Percentiles rank a stretch among this genome's conserved stretches.
These are phyloP conservation scores for Onygenales sp. DNA, from an alignment of 2,329 filamentous ascomycete genomes.

Conservation along the genomic window DNA sequence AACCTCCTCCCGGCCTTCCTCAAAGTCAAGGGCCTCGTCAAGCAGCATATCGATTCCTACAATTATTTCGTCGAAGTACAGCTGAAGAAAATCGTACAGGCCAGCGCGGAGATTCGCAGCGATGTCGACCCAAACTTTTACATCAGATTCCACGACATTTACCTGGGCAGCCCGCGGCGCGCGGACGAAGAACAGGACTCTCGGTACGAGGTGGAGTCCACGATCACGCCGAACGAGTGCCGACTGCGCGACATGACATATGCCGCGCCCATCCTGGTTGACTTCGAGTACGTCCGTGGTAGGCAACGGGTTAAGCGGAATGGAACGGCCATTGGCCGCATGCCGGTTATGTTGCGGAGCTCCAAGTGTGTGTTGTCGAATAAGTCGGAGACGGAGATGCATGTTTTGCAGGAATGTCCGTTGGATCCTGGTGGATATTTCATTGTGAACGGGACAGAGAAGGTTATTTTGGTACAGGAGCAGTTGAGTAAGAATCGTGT, in stretches of 20 bases:
- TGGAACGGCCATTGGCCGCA: constrained; percentile 69
- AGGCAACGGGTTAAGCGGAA: constrained; percentile 65
- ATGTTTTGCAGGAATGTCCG: constrained; percentile 85
- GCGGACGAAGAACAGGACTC: constrained; percentile 58
- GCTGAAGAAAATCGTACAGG: constrained; percentile 90
- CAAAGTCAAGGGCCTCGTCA: constrained; percentile 92
- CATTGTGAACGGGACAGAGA: constrained; percentile 93
- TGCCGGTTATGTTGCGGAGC: constrained; percentile 96
- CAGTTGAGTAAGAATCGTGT: constrained; percentile 98
- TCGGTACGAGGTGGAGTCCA: constrained; percentile 34
- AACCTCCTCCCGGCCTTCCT: constrained; percentile 94
- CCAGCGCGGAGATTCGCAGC: constrained; percentile 79
- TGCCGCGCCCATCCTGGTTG: constrained; percentile 84
- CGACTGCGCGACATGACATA: constrained; percentile 97
- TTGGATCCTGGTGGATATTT: constrained; percentile 96
- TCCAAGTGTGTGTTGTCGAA: constrained; percentile 80
- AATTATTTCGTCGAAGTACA: constrained; percentile 97
- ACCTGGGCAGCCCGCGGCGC: constrained; percentile 71
- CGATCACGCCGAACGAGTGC: constrained; percentile 88
- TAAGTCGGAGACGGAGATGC: constrained; percentile 82
- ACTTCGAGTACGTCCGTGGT: constrained; percentile 82
- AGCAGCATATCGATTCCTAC: constrained; percentile 97
- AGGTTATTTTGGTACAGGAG: constrained; percentile 96
- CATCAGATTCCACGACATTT: constrained; percentile 81
- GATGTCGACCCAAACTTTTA: constrained; percentile 90